phyloP scores from a whole-genome alignment of 176 grass and related monocot species.

The Areca catechu region DNA sequence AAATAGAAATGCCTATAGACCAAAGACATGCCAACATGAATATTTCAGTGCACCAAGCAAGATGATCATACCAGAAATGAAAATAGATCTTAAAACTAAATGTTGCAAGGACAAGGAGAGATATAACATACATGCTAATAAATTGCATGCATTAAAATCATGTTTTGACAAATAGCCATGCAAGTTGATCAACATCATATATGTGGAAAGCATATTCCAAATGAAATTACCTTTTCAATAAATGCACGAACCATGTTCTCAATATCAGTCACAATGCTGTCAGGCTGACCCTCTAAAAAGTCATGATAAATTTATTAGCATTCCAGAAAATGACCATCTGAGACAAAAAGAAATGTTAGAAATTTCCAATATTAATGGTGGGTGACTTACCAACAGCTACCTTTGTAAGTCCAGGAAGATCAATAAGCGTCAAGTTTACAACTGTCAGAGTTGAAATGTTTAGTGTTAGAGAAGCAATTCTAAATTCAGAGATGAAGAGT shows the following conservation, averaged over 20 bases:
- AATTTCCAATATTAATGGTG: background rate
- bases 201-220: background rate
- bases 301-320: slow-evolving; percentile 5
- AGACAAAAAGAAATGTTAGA: slow-evolving; percentile 8
- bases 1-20: background rate
- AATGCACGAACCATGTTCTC: slow-evolving; percentile 90
- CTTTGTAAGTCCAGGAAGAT: slow-evolving; percentile 99
- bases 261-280: slow-evolving; percentile 75
- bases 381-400: slow-evolving; percentile 77
- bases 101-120: too few species aligned
- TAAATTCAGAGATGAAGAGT: background rate
- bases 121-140: too few species aligned
- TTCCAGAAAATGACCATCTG: slow-evolving; percentile 11
- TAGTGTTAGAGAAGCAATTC: slow-evolving; percentile 5
- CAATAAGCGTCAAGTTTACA: slow-evolving; percentile 95
- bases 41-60: background rate
- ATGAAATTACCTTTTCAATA: slow-evolving; percentile 82
- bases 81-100: too few species aligned
- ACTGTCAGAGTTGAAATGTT: slow-evolving; percentile 51
- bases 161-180: too few species aligned
- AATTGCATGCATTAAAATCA: too few species aligned
- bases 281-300: slow-evolving; percentile 72
- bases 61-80: background rate
- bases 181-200: too few species aligned
- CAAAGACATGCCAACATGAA: background rate